Conservation (phyloP, 2,329 filamentous ascomycete genomes). For the Hymenoscyphus fraxineus region DNA sequence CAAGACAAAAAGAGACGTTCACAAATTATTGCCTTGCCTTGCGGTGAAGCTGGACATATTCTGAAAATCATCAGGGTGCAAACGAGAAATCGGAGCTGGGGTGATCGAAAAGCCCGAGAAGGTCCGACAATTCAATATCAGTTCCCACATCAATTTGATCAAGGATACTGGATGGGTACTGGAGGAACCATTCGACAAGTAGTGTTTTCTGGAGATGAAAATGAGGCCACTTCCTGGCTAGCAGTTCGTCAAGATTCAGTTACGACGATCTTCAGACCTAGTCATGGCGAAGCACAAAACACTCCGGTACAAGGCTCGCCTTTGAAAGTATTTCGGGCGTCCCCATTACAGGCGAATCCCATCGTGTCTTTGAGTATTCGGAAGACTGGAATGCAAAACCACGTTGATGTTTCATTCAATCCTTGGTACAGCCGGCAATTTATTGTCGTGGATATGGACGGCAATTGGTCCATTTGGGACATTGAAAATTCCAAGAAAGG, state of each 20-base stretch:
- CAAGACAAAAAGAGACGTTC: slow-evolving; percentile 21
- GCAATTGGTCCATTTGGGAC: slow-evolving; percentile 67
- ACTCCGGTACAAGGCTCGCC: slow-evolving; percentile 10
- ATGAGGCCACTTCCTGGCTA: slow-evolving; percentile 39
- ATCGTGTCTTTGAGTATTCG: slow-evolving; percentile 49
- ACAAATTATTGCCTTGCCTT: slow-evolving; percentile 28
- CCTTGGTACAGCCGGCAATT: slow-evolving; percentile 58
- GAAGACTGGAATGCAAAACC: slow-evolving; percentile 51
- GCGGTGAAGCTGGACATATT: slow-evolving; percentile 32
- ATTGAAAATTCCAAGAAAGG: slow-evolving; percentile 27
- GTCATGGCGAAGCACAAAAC: slow-evolving; percentile 21
- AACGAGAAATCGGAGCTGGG: slow-evolving; percentile 30
- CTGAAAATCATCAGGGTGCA: slow-evolving; percentile 30
- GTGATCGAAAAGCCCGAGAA: slow-evolving; percentile 18
- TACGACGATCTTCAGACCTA: slow-evolving; percentile 42
- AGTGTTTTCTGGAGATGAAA: slow-evolving; percentile 39
- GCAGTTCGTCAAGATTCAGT: slow-evolving; percentile 43
- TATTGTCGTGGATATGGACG: slow-evolving; percentile 60
- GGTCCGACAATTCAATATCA: slow-evolving; percentile 24
- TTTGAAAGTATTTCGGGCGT: slow-evolving; percentile 34
- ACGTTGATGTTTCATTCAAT: slow-evolving; percentile 64
- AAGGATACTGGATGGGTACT: slow-evolving; percentile 31
- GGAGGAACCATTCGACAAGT: slow-evolving; percentile 48
- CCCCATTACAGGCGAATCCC: slow-evolving; percentile 53
- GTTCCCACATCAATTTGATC: slow-evolving; percentile 20